A percentile compares a stretch with the other conserved stretches of the same genome.
phyloP scores from a whole-genome alignment of 345 rosid genomes.

The Euclidium syriacum region DNA sequence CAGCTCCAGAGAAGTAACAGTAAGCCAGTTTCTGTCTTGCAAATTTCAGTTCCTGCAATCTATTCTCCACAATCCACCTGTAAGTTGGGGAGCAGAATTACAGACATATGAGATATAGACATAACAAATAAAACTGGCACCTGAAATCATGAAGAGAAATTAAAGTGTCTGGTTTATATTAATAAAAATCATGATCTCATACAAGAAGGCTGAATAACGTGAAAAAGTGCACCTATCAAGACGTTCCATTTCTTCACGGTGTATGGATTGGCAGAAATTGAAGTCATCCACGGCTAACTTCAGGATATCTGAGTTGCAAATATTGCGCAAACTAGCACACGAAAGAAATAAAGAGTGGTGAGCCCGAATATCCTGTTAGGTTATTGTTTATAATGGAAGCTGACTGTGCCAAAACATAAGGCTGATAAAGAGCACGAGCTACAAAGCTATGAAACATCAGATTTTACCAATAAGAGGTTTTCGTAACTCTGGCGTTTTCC shows the following conservation, averaged over 20 bases:
- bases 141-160: background rate
- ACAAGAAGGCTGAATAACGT: background rate
- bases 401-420: background rate
- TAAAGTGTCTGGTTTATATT: conserved; percentile 6
- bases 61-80: conserved; percentile 67
- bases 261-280: conserved; percentile 59
- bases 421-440: background rate
- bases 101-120: background rate
- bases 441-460: background rate
- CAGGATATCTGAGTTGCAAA: conserved; percentile 43
- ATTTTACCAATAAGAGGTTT: conserved; percentile 58
- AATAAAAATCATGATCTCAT: background rate
- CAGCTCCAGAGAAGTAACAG: conserved; percentile 84
- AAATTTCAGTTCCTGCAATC: conserved; percentile 68
- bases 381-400: background rate
- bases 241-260: conserved; percentile 51
- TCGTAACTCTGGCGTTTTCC: conserved; percentile 42
- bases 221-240: conserved; percentile 51
- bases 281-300: conserved; percentile 67
- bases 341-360: background rate
- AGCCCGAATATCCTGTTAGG: background rate
- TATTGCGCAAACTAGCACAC: conserved; percentile 39
- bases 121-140: background rate
- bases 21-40: conserved; percentile 74
- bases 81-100: conserved; percentile 12